Percentiles rank a stretch among this genome's conserved stretches.
Conservation (phyloP, 2,329 filamentous ascomycete genomes). For the Teratosphaeriaceae sp. region DNA sequence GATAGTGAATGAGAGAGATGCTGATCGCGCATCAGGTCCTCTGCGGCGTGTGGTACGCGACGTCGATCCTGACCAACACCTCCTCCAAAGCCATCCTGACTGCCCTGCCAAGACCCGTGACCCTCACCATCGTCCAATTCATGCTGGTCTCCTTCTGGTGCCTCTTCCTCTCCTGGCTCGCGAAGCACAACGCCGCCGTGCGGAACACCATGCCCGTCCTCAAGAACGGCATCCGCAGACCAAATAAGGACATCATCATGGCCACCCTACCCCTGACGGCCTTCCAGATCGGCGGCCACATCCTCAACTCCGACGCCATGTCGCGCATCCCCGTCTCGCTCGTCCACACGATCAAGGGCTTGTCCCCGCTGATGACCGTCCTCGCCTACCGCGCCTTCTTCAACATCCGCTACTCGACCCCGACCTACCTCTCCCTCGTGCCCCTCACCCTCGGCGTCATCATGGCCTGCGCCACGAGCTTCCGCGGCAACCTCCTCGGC, state of each 20-base stretch:
- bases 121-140: constrained; percentile 89
- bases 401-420: constrained; percentile 75
- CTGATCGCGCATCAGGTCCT: constrained; percentile 54
- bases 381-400: constrained; percentile 86
- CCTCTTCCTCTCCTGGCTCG: constrained; percentile 68
- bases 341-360: constrained; percentile 96
- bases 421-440: constrained; percentile 70
- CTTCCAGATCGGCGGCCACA: constrained; percentile 90
- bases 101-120: constrained; percentile 82
- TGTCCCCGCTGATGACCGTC: constrained; percentile 93
- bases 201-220: constrained; percentile 69
- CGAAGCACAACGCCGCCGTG: constrained; percentile 63
- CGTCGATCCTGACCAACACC: constrained; percentile 92
- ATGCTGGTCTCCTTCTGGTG: constrained; percentile 87
- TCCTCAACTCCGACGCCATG: constrained; percentile 88
- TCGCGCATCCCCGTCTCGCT: constrained; percentile 92
- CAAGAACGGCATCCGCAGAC: constrained; percentile 73
- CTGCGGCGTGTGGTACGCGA: constrained; percentile 89
- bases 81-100: constrained; percentile 97
- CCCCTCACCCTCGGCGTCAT: constrained; percentile 92
- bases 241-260: constrained; percentile 71
- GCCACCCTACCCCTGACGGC: constrained; percentile 86
- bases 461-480: constrained; percentile 89
- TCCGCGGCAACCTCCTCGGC: constrained; percentile 85
- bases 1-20: constrained; percentile 3